Base-by-base conservation (phyloP, 2,329 filamentous ascomycete species). In the Aspergillus caelatus region DNA sequence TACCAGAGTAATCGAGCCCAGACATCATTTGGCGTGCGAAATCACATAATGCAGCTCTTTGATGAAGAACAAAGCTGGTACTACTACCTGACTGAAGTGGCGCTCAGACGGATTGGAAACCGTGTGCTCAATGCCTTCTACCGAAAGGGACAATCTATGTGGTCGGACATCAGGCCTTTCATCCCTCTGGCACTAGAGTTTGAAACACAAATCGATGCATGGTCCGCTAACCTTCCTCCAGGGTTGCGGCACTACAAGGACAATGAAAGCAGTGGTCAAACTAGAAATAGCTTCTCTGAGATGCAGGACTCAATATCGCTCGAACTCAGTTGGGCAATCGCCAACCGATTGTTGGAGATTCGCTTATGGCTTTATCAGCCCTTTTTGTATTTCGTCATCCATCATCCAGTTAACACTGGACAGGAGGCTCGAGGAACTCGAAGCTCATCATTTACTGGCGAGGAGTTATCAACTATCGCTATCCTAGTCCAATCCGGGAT, bases 31-130 rank as follows among this genome's bases (percentile, higher is more conserved):
- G 60, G 28, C 5, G 45, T 62, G 8, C 34, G 63, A 48, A 58
- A 54, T 9, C 63, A 66, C 54, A 60, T 60, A 11, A 62, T 66
- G 34, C 57, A 63, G 26, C 52, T 69, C 7, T 68, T 61, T 32
- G 63, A 72, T 39, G 70, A 79, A 64, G 72, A 79, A 53, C 70
- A 78, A 58, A 78, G 76, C 60, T 81, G 80, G 80, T 81, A 78
- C 66, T 81, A 81, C 65, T 82, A 82, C 58, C 71, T 80, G 8
- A 79, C 80, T 1, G 80, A 82, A 60, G 78, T 82, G 53, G 78
- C 80, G 0, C 71, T 79, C 6, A 70, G 80, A 2, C 74, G 80
- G 4, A 79, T 82, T 50, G 76, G 76, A 46, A 81, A 82, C 60
- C 74, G 79, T 23, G 76, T 81, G 23, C 67, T 80, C 53, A 79